Base-by-base conservation (phyloP, 2,329 filamentous ascomycete genomes). In the Penicillium brasilianum region DNA sequence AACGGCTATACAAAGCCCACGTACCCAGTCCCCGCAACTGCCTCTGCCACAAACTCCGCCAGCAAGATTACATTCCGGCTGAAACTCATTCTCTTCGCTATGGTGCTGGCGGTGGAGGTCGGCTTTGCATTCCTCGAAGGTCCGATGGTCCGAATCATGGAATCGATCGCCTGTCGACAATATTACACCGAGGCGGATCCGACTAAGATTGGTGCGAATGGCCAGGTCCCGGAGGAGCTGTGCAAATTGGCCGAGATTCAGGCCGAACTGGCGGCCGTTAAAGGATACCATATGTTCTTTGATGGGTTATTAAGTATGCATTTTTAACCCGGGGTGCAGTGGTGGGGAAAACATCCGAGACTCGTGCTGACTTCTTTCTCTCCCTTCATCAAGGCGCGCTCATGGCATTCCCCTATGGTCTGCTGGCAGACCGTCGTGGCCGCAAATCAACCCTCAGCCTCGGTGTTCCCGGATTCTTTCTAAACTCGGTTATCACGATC, bases 191-290 rank as follows among this genome's bases (percentile, higher is more conserved):
- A 71, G 32, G 69, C 76, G 50, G 79, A 83, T 58, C 75, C 79
- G 18, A 76, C 72, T n/a, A 72, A 78, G 60, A 80, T 84, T 63
- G 72, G 70, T 1, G 60, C 67, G 9, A 72, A 78, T 61, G 79
- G 80, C 13, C 72, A 75, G 25, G 77, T 84, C 16, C 71, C 76
- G 1, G 82, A 84, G 72, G 72, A 75, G n/a, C 65, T 80, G 63
- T 84, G 82, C 69, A 84, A 84, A 71, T 70, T 79, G n/a, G 76
- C 79, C 34, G 74, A 74, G 44, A 76, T 84, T 20, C 82, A 84
- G 65, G 75, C 80, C 50, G 78, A 81, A 67, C 64, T 84, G 65
- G 82, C 82, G 0, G 79, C 80, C 56, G 79, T 84, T 13, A 82
- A 83, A 64, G 82, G 81, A 1, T 82, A 81, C 72, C 76, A 79